These are phyloP conservation scores for Heterobasidion annosum DNA, from an alignment of 1,284 basidiomycete species.

Conservation along the genomic window DNA sequence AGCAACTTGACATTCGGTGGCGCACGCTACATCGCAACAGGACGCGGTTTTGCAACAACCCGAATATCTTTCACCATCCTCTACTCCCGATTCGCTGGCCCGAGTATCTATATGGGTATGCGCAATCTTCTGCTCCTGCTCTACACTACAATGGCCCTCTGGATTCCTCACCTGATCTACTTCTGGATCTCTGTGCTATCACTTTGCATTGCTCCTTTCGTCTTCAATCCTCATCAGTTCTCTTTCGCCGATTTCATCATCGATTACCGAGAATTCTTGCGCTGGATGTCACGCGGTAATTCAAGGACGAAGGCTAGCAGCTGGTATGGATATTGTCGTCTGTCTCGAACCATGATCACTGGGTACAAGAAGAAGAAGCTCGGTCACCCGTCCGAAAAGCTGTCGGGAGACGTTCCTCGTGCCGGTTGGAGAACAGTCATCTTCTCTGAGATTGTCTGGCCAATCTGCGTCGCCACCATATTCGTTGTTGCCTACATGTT, in stretches of 20 bases:
- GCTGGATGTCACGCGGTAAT: slow-evolving; percentile 98
- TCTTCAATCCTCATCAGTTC: slow-evolving; percentile 99
- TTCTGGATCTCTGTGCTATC: slow-evolving; percentile 94
- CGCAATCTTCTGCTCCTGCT: slow-evolving; percentile 83
- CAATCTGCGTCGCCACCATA: slow-evolving; percentile 68
- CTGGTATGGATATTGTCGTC: slow-evolving; percentile 96
- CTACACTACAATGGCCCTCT: slow-evolving; percentile 84
- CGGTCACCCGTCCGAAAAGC: slow-evolving; percentile 91
- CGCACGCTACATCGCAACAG: slow-evolving; percentile 94
- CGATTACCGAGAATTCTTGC: slow-evolving; percentile 93
- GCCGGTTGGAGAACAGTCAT: slow-evolving; percentile 83
- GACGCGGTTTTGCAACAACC: slow-evolving; percentile 93
- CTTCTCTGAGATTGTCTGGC: slow-evolving; percentile 81
- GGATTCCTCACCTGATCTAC: slow-evolving; percentile 92
- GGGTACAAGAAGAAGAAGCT: slow-evolving; percentile 98
- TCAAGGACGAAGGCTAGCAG: slow-evolving; percentile 92
- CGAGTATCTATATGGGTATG: slow-evolving; percentile 96
- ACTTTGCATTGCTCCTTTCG: slow-evolving; percentile 88
- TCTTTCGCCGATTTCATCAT: slow-evolving; percentile 93
- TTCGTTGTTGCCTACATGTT: slow-evolving; percentile 89
- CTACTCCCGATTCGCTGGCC: slow-evolving; percentile 96
- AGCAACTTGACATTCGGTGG: slow-evolving; percentile 95
- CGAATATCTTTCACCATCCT: slow-evolving; percentile 91
- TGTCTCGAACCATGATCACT: slow-evolving; percentile 92
- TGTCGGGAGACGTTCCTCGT: slow-evolving; percentile 86